These are phyloP conservation scores for Fusarium bulbicola DNA, from an alignment of 2,329 filamentous ascomycete genomes.

Conservation along the genomic window DNA sequence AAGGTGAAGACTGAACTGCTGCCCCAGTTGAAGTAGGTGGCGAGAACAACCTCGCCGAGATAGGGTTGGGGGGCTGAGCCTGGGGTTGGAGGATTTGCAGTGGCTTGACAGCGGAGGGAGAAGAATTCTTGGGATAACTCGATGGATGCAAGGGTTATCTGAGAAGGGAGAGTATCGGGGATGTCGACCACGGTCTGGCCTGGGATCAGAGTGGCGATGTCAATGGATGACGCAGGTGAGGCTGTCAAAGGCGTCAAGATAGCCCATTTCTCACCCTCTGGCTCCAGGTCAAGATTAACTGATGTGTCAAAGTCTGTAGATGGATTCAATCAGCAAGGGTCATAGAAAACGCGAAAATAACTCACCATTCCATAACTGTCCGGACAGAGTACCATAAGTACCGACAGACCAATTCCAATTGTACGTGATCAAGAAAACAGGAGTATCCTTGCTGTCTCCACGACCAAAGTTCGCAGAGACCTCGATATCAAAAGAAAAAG, in stretches of 20 bases:
- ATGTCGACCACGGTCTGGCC: background rate
- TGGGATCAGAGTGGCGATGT: background rate
- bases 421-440: background rate
- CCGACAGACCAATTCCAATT: background rate
- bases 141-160: background rate
- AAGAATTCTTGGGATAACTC: background rate
- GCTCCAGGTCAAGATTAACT: background rate
- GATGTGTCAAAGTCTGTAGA: background rate
- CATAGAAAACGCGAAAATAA: fast-evolving
- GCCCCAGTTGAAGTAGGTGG: background rate
- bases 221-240: background rate
- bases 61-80: background rate
- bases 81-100: background rate
- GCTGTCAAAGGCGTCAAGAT: background rate
- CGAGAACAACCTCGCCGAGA: background rate
- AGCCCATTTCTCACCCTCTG: background rate
- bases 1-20: background rate
- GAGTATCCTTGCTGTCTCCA: background rate
- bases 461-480: background rate
- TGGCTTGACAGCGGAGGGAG: background rate
- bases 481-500: background rate
- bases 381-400: background rate
- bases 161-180: background rate
- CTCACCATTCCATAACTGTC: background rate
- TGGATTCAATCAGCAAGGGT: background rate